phyloP scores from a whole-genome alignment of 306 rosid genomes.

The Trifolium dubium region DNA sequence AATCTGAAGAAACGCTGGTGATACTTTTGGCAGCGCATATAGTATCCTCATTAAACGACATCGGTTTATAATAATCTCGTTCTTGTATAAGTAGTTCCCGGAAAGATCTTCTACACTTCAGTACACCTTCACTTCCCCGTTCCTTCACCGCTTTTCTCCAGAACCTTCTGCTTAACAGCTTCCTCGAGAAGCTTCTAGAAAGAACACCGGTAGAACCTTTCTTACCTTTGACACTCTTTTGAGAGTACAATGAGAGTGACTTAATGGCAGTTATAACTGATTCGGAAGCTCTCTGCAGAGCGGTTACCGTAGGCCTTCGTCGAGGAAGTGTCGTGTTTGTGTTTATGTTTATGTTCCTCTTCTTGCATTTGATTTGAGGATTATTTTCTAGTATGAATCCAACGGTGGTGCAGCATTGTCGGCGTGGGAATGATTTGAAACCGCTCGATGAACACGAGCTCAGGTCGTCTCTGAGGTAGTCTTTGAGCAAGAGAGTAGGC shows the following conservation, averaged over 20 bases:
- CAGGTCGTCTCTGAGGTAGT: constrained; percentile 69
- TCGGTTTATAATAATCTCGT: constrained; percentile 17
- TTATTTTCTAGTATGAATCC: constrained; percentile 36
- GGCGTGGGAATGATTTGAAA: constrained; percentile 76
- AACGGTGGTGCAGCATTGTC: constrained; percentile 66
- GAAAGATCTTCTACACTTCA: constrained; percentile 37
- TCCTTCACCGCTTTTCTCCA: constrained; percentile 49
- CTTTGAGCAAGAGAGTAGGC: constrained; percentile 60
- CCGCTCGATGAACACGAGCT: constrained; percentile 84
- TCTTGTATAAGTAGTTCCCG: constrained; percentile 43
- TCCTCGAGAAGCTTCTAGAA: constrained; percentile 58
- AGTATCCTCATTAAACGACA: constrained; percentile 36
- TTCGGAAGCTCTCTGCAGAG: constrained; percentile 63
- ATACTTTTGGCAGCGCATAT: neutral
- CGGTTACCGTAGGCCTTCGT: constrained; percentile 24
- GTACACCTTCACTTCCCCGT: neutral
- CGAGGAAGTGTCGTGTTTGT: neutral
- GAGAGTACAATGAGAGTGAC: constrained; percentile 4
- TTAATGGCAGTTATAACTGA: constrained; percentile 62
- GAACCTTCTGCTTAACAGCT: constrained; percentile 58
- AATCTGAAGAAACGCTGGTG: constrained; percentile 12
- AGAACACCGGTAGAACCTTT: constrained; percentile 25
- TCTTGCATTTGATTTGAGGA: constrained; percentile 15
- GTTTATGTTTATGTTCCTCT: neutral
- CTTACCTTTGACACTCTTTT: constrained; percentile 18